A percentile compares a stretch with the other conserved stretches of the same genome.
phyloP scores from a whole-genome alignment of 164 flowering plant species.

The Macadamia integrifolia region DNA sequence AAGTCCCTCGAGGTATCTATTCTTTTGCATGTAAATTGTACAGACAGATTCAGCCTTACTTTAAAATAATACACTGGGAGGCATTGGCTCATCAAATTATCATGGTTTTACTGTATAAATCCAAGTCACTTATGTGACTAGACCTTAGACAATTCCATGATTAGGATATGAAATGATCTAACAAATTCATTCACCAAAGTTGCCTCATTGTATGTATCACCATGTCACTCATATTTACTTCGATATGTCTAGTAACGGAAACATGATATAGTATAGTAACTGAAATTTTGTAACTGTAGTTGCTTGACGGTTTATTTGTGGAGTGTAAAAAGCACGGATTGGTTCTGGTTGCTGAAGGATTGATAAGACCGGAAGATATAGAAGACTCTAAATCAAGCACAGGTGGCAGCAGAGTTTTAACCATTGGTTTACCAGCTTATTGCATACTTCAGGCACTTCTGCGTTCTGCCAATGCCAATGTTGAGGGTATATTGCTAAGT shows the following conservation, averaged over 20 bases:
- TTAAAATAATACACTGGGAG: too few relatives aligned
- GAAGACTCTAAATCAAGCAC: constrained; percentile 56
- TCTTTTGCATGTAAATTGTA: background rate
- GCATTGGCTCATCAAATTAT: background rate
- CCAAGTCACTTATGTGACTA: too few relatives aligned
- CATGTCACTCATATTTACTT: too few relatives aligned
- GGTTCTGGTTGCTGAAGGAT: constrained; percentile 49
- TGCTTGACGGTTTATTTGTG: constrained; percentile 49
- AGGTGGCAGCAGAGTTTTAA: constrained; percentile 36
- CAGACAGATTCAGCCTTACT: too few relatives aligned
- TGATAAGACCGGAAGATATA: constrained; percentile 57
- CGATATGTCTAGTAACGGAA: too few relatives aligned
- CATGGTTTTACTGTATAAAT: background rate
- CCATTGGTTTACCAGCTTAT: constrained; percentile 78
- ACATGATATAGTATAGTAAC: background rate
- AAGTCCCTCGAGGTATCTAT: constrained; percentile 70
- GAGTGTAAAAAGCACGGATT: constrained; percentile 56
- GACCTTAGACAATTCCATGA: too few relatives aligned
- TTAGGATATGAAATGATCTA: too few relatives aligned
- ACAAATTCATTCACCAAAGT: too few relatives aligned
- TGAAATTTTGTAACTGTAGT: constrained; percentile 28
- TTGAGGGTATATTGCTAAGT: constrained; percentile 65
- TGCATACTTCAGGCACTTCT: constrained; percentile 59
- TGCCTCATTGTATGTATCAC: too few relatives aligned
- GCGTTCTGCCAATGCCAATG: constrained; percentile 64